These are phyloP conservation scores for Coffea humblotiana DNA, from an alignment of 305 asterid genomes.

Conservation along the genomic window DNA sequence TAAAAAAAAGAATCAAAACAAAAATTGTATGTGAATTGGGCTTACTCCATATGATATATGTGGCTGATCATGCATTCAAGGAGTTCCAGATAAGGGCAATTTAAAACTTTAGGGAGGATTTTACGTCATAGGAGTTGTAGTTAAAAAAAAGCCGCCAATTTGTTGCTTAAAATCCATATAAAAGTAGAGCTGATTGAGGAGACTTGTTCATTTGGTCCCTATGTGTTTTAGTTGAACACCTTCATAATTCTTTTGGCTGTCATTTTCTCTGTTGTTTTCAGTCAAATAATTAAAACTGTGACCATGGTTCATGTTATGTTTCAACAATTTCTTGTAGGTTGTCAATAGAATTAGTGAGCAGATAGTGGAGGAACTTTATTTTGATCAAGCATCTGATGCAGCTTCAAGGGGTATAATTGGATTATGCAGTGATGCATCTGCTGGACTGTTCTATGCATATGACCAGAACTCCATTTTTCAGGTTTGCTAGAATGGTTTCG, in stretches of 20 bases:
- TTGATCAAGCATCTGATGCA: constrained; percentile 84
- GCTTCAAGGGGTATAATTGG: constrained; percentile 80
- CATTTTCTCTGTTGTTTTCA: background rate
- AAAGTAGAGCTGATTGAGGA: background rate
- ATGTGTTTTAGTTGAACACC: background rate
- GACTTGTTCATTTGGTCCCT: background rate
- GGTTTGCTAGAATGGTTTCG: constrained; percentile 39
- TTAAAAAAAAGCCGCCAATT: background rate
- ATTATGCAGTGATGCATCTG: constrained; percentile 95
- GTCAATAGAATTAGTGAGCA: constrained; percentile 92
- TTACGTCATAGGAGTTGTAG: background rate
- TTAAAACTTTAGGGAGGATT: background rate
- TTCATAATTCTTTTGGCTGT: background rate
- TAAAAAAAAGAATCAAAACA: background rate
- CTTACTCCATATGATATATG: background rate
- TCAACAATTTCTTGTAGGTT: constrained; percentile 50
- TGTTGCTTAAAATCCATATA: background rate
- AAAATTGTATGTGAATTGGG: background rate
- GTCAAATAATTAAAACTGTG: background rate
- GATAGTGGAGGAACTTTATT: constrained; percentile 84
- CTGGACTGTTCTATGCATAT: constrained; percentile 95
- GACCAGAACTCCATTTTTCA: constrained; percentile 92
- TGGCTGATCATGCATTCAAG: background rate
- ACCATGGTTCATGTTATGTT: background rate
- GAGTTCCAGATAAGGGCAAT: background rate